phyloP scores from a whole-genome alignment of 78 protist genomes.

The Isochrysis galbana region DNA sequence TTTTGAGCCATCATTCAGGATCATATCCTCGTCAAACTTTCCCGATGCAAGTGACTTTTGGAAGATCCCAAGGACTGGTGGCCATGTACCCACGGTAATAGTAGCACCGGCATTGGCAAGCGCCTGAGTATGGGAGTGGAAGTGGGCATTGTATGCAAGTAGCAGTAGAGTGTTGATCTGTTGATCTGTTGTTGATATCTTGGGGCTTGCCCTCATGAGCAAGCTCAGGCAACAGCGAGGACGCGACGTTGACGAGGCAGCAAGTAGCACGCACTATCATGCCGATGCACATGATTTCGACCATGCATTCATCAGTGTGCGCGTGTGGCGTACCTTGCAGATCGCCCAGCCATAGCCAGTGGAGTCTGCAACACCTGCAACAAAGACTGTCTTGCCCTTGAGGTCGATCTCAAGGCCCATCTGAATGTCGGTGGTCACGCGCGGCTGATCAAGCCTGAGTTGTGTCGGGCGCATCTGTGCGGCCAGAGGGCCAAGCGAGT shows the following conservation, averaged over 20 bases:
- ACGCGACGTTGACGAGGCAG: neutral
- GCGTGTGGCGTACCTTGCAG: constrained; percentile 43
- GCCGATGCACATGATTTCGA: too few species aligned
- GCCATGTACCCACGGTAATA: constrained; percentile 52
- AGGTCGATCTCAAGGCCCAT: neutral
- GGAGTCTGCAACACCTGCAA: constrained; percentile 56
- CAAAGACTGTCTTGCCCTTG: constrained; percentile 42
- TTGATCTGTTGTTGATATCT: too few species aligned
- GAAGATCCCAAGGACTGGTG: constrained; percentile 50
- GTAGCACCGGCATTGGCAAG: constrained; percentile 43
- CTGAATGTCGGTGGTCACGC: neutral
- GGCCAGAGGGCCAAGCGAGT: neutral
- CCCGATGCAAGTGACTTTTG: constrained; percentile 27
- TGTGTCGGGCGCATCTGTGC: neutral
- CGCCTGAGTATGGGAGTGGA: too few species aligned
- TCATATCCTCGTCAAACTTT: constrained; percentile 35
- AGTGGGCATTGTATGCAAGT: too few species aligned
- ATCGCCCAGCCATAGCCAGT: constrained; percentile 60
- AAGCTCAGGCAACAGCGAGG: neutral
- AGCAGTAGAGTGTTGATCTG: too few species aligned
- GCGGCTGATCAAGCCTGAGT: neutral
- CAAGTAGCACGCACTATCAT: neutral
- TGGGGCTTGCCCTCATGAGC: too few species aligned
- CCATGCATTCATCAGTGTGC: too few species aligned
- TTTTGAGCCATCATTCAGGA: constrained; percentile 11